Conservation (phyloP, 768 basidiomycete species). For the Naganishia onofrii region DNA sequence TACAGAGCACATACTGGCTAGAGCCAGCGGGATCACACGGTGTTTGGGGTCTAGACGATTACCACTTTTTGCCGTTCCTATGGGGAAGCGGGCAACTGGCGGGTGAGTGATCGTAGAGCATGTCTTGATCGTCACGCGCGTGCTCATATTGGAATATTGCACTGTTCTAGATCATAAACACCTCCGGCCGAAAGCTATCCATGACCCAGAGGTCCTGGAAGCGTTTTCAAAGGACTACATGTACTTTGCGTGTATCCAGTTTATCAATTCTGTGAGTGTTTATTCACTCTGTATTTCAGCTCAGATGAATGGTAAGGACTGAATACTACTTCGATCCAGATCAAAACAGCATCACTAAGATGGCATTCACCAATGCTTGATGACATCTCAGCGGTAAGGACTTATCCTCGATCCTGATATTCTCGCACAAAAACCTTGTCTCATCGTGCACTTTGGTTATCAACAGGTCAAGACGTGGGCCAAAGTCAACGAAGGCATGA, state of each 20-base stretch:
- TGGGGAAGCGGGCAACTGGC: conserved; percentile 50
- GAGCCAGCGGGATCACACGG: conserved; percentile 97
- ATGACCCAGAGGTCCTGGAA: conserved; percentile 83
- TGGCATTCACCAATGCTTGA: conserved; percentile 99
- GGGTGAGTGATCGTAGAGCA: conserved; percentile 30
- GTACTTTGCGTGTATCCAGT: conserved; percentile 91
- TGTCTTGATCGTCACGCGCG: no score
- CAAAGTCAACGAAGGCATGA: conserved; percentile 92
- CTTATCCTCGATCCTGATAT: background rate
- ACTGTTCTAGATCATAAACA: conserved; percentile 73
- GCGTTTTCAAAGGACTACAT: conserved; percentile 91
- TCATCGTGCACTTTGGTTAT: background rate
- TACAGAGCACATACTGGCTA: conserved; percentile 68
- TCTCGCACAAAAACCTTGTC: background rate
- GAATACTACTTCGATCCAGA: conserved; percentile 55
- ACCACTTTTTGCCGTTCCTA: conserved; percentile 86
- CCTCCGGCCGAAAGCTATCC: conserved; percentile 86
- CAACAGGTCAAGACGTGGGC: conserved; percentile 67
- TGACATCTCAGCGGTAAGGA: conserved; percentile 80
- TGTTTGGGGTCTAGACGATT: conserved; percentile 97
- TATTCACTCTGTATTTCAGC: background rate
- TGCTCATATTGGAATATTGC: no score
- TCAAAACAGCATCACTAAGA: conserved; percentile 88
- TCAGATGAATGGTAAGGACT: background rate
- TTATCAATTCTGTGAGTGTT: conserved; percentile 82